phyloP scores from a whole-genome alignment of 495 filamentous ascomycete genomes.

The Penicillium herquei region DNA sequence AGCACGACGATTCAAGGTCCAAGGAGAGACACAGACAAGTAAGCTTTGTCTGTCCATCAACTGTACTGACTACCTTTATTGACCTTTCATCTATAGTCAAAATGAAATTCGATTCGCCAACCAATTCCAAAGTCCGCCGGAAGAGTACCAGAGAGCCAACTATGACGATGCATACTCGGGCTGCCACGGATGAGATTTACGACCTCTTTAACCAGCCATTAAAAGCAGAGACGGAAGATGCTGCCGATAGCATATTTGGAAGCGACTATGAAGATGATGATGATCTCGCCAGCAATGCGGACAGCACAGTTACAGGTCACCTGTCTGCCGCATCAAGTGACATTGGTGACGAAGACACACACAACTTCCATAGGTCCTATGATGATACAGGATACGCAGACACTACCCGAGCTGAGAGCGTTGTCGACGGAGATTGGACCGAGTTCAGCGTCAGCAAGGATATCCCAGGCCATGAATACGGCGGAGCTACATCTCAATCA shows the following conservation, averaged over 20 bases:
- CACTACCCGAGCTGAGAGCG: slow-evolving; percentile 54
- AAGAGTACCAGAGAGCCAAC: slow-evolving; percentile 82
- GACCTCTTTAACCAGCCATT: slow-evolving; percentile 93
- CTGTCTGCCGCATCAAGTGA: slow-evolving; percentile 63
- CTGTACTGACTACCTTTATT: neutral
- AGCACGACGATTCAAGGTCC: slow-evolving; percentile 69
- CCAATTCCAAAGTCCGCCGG: slow-evolving; percentile 68
- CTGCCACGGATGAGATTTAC: slow-evolving; percentile 96
- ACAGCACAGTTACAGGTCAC: slow-evolving; percentile 75
- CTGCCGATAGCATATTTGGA: slow-evolving; percentile 41
- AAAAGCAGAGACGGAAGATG: slow-evolving; percentile 49
- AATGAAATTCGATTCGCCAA: slow-evolving; percentile 86
- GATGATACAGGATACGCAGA: slow-evolving; percentile 47
- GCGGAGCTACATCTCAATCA: slow-evolving; percentile 28
- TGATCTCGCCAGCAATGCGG: slow-evolving; percentile 77
- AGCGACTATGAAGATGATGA: slow-evolving; percentile 67
- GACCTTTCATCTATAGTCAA: slow-evolving; percentile 57
- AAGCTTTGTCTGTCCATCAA: neutral
- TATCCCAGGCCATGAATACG: slow-evolving; percentile 50
- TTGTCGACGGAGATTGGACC: slow-evolving; percentile 71
- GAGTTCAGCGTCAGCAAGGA: slow-evolving; percentile 77
- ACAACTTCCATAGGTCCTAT: slow-evolving; percentile 41
- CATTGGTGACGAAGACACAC: slow-evolving; percentile 60
- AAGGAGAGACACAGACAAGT: slow-evolving; percentile 75
- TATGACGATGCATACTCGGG: slow-evolving; percentile 94